These are phyloP conservation scores for Waitea zeae DNA, from an alignment of 1,284 basidiomycete genomes.

Conservation along the genomic window DNA sequence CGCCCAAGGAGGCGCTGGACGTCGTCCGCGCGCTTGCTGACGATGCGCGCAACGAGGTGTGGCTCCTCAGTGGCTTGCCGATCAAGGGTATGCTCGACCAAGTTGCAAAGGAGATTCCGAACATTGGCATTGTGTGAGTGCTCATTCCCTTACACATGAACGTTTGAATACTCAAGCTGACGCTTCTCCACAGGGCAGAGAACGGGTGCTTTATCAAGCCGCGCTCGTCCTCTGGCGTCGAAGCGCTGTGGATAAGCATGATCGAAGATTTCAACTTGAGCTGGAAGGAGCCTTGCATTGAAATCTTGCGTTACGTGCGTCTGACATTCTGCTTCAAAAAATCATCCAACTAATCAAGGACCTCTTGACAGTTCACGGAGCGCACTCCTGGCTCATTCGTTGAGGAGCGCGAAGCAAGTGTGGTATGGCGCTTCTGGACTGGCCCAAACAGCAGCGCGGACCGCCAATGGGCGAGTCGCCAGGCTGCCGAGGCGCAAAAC, in stretches of 20 bases:
- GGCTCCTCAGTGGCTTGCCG: constrained; percentile 65
- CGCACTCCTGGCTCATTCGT: constrained; percentile 75
- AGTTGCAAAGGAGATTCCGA: constrained; percentile 40
- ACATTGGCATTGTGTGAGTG: constrained; percentile 59
- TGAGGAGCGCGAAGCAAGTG: constrained; percentile 70
- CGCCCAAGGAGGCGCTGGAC: constrained; percentile 35
- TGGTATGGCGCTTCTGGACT: constrained; percentile 76
- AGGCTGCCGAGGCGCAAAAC: constrained; percentile 82
- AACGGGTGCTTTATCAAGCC: constrained; percentile 78
- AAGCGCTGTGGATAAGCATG: constrained; percentile 55
- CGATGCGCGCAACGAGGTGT: constrained; percentile 61
- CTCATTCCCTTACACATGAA: constrained; percentile 1
- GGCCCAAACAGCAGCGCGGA: constrained; percentile 32
- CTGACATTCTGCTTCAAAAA: constrained; percentile 1
- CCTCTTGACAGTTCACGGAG: constrained; percentile 53
- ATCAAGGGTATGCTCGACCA: constrained; percentile 44
- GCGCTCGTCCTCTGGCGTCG: constrained; percentile 17
- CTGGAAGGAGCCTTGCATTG: constrained; percentile 65
- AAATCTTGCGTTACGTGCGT: constrained; percentile 69
- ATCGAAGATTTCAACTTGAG: constrained; percentile 62
- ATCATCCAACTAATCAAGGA: neutral
- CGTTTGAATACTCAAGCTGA: constrained; percentile 1
- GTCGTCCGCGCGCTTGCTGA: constrained; percentile 43
- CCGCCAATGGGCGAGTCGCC: constrained; percentile 64
- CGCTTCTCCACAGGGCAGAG: constrained; percentile 55